Conservation (phyloP, 1,284 basidiomycete species). For the Apiotrichum mycotoxinovorans region DNA sequence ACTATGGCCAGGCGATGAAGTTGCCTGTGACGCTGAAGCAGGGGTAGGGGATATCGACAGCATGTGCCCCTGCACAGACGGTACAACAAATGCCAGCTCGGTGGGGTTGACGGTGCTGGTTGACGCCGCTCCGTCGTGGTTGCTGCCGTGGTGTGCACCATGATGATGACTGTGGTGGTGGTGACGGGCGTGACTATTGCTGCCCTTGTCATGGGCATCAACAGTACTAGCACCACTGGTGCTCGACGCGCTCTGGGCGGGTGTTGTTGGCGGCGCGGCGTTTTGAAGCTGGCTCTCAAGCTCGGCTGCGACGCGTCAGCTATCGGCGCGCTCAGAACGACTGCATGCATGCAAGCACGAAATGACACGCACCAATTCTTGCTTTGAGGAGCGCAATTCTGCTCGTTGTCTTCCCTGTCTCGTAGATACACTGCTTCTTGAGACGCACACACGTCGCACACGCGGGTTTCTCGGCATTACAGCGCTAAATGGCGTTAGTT, state of each 20-base stretch:
- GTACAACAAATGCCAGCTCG: neutral
- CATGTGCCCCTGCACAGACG: neutral
- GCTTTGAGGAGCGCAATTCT: constrained; percentile 30
- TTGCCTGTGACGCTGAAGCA: neutral
- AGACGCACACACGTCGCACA: constrained; percentile 29
- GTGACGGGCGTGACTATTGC: neutral
- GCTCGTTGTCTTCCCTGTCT: constrained; percentile 24
- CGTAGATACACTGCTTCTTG: constrained; percentile 31
- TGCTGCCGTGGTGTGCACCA: neutral
- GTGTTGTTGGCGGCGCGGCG: neutral
- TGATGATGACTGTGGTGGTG: neutral
- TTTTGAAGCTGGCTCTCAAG: constrained; percentile 17
- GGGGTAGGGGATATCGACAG: neutral
- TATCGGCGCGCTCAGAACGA: neutral
- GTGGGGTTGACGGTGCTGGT: neutral
- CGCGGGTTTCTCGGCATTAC: constrained; percentile 28
- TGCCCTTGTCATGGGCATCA: neutral
- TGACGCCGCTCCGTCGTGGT: neutral
- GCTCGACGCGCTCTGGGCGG: neutral
- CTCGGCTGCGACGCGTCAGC: constrained; percentile 17
- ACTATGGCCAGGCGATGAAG: neutral
- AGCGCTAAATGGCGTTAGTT: constrained; percentile 15
- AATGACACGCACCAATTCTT: constrained; percentile 18
- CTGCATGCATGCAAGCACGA: neutral
- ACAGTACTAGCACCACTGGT: no score